Conservation (phyloP, 805 yeast genomes). For the Metschnikowia continentalis region DNA sequence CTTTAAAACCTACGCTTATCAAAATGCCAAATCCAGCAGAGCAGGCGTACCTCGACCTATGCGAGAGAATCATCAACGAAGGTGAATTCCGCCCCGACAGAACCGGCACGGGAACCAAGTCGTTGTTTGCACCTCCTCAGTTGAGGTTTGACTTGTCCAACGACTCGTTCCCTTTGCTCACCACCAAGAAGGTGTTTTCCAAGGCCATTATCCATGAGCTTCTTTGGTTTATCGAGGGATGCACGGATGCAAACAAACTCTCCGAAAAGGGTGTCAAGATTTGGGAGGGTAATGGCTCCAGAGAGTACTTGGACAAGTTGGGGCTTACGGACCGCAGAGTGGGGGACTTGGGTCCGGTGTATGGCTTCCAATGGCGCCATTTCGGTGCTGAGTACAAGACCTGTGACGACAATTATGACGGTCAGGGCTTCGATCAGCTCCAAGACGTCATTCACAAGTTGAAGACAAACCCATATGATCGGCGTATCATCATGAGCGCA, state of each 20-base stretch:
- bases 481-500: slow-evolving; percentile 91
- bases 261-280: slow-evolving; percentile 86
- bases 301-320: slow-evolving; percentile 80
- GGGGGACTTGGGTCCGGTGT: slow-evolving; percentile 97
- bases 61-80: slow-evolving; percentile 66
- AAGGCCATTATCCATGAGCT: slow-evolving; percentile 86
- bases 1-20: neutral
- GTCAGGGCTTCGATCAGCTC: slow-evolving; percentile 88
- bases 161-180: slow-evolving; percentile 78
- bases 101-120: slow-evolving; percentile 94
- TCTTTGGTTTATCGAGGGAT: slow-evolving; percentile 88
- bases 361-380: slow-evolving; percentile 99
- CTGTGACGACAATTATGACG: slow-evolving; percentile 82
- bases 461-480: slow-evolving; percentile 86
- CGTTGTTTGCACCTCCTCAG: slow-evolving; percentile 95
- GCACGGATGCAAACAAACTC: slow-evolving; percentile 79
- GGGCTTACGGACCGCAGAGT: slow-evolving; percentile 79
- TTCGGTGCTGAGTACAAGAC: slow-evolving; percentile 91
- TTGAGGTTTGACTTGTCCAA: slow-evolving; percentile 72
- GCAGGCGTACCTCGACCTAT: slow-evolving; percentile 80
- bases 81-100: slow-evolving; percentile 94
- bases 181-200: slow-evolving; percentile 89
- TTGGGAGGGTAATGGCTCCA: slow-evolving; percentile 98
- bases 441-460: slow-evolving; percentile 73
- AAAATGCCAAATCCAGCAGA: slow-evolving; percentile 51